A percentile compares a stretch with the other conserved stretches of the same genome.
These are phyloP conservation scores for Magnaporthales sp. DNA, from an alignment of 2,329 filamentous ascomycete genomes.

Conservation along the genomic window DNA sequence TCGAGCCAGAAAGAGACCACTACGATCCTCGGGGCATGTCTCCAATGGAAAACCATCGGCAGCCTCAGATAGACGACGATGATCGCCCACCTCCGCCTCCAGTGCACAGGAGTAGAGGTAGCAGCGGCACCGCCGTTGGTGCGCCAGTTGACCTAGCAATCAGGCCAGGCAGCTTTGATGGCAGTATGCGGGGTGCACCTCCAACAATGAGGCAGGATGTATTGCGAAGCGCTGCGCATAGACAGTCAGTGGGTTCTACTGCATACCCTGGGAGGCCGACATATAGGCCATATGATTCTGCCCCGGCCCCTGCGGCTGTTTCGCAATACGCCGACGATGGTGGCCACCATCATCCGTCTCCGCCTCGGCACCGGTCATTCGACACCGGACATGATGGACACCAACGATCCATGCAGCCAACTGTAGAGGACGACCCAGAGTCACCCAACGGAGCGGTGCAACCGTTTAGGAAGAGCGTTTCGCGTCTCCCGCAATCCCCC, in stretches of 20 bases:
- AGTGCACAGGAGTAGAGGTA: conserved; percentile 41
- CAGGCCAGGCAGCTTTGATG: conserved; percentile 29
- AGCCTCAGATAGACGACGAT: conserved; percentile 26
- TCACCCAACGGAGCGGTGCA: conserved; percentile 25
- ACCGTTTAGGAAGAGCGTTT: conserved; percentile 18
- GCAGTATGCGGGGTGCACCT: conserved; percentile 30
- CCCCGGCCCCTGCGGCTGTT: conserved; percentile 26
- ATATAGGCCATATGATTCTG: conserved; percentile 42
- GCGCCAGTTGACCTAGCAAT: conserved; percentile 24
- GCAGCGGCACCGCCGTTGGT: conserved; percentile 24
- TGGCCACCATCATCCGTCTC: conserved; percentile 20
- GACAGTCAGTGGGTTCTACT: conserved; percentile 35
- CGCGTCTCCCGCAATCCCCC: conserved; percentile 14
- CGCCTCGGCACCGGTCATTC: conserved; percentile 40
- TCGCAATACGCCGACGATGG: conserved; percentile 23
- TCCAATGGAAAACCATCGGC: neutral
- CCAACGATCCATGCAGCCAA: conserved; percentile 48
- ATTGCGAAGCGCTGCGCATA: conserved; percentile 46
- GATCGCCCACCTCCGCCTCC: conserved; percentile 48
- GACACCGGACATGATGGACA: conserved; percentile 37
- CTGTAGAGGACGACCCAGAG: conserved; percentile 56
- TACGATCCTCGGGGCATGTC: neutral
- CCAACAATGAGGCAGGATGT: conserved; percentile 50
- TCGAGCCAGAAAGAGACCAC: conserved; percentile 16
- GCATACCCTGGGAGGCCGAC: conserved; percentile 44